Base-by-base conservation (phyloP, 768 basidiomycete species). In the Chalciporus chontae region DNA sequence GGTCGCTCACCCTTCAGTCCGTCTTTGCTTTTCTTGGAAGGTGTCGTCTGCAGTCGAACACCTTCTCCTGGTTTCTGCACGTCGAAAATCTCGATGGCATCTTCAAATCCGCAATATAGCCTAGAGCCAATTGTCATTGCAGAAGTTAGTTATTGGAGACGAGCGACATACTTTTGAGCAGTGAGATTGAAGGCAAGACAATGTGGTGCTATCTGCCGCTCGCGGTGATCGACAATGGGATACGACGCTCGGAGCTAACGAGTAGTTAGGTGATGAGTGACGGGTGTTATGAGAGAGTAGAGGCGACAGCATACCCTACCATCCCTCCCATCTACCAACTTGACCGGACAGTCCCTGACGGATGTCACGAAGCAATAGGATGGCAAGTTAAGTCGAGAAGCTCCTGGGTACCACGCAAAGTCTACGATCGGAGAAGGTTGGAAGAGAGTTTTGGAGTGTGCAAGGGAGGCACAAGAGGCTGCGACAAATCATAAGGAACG, bases 161-260 rank as follows among this genome's bases (percentile, higher is more conserved):
- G 34, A 40, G 8, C 29, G 34, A 42, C 41, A 37, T 48, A 93
- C 93, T 77, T 85, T 31, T 83, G 73, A 0, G 80, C 83, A 5
- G 78, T 69, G 1, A 75, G 65, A 57, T 90, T 89, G 68, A 96
- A 97, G 0, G 85, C 76, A 51, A 97, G 73, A 56, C 82, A 81
- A 47, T 92, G 87, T 0, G 95, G 94, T 0, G 91, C 93, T 36
- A 96, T 74, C 47, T 90, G 83, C 27, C 94, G 79, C 69, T 97
- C 95, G n/a, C 87, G 75, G 59, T 98, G 94, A 65, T 97, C 94
- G 9, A 97, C 79, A 34, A 97, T 95, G 36, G 76, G 76, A 66
- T 98, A 97, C 1, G 91, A 94, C 0, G 94, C 95, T 15, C 94
- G 81, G 17, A 91, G 78, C 94, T 96, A 31, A n/a, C 4, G 26